Conservation (phyloP, 805 yeast genomes). For the Ogataea pignaliae region DNA sequence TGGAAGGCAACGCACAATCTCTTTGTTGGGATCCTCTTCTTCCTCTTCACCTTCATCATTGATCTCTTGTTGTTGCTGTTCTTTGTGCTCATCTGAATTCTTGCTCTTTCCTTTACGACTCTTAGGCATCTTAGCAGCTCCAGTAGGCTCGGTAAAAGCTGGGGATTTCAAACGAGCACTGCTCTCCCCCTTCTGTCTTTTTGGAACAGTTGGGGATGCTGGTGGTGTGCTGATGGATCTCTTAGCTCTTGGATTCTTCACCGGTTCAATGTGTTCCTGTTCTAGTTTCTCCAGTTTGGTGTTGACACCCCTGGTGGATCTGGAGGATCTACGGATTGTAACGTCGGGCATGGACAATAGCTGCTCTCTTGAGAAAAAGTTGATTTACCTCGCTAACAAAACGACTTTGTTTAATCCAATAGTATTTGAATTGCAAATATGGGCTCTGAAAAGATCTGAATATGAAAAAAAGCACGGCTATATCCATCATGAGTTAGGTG, state of each 20-base stretch:
- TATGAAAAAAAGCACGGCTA: too few species aligned
- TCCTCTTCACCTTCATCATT: constrained; percentile 10
- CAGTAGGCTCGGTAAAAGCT: neutral
- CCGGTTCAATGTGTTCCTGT: constrained; percentile 9
- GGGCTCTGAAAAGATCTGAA: too few species aligned
- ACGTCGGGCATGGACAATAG: constrained; percentile 5
- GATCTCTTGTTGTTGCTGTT: too few species aligned
- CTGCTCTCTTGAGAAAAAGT: too few species aligned
- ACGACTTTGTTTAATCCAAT: neutral
- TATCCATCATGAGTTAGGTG: too few species aligned
- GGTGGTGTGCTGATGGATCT: too few species aligned
- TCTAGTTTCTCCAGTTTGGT: constrained; percentile 27
- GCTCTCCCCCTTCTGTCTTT: constrained; percentile 2
- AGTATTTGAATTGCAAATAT: too few species aligned
- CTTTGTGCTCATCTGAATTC: constrained; percentile 16
- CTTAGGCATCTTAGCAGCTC: constrained; percentile 1
- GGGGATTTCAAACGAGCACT: too few species aligned
- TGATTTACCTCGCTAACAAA: too few species aligned
- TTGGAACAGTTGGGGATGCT: neutral
- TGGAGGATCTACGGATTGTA: constrained; percentile 36
- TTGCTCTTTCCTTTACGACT: constrained; percentile 11
- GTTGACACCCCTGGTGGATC: constrained; percentile 40
- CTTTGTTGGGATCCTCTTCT: constrained; percentile 33
- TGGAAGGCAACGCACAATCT: constrained; percentile 50
- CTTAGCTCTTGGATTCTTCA: constrained; percentile 9